Conservation (phyloP, 2,329 filamentous ascomycete genomes). For the Calonectria hawksworthii region DNA sequence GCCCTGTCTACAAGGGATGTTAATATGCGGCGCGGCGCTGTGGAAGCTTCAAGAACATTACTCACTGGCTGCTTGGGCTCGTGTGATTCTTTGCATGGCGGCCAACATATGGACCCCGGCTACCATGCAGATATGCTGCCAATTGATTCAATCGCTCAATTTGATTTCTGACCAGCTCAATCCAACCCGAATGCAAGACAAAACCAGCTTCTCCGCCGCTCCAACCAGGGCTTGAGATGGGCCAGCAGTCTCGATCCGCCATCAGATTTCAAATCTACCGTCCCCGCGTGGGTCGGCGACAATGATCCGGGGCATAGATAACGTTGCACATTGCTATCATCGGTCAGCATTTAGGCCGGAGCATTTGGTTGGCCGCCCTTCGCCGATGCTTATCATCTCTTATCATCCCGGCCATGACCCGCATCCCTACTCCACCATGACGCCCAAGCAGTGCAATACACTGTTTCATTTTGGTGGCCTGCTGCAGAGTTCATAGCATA, state of each 20-base stretch:
- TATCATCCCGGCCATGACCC: background rate
- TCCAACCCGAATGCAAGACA: background rate
- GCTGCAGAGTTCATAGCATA: background rate
- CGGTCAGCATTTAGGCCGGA: background rate
- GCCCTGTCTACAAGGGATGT: background rate
- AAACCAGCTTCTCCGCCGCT: background rate
- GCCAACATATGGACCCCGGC: background rate
- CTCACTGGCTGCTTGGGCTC: conserved; percentile 1
- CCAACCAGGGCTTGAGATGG: background rate
- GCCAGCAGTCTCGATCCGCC: background rate
- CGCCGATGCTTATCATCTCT: background rate
- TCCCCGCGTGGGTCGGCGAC: background rate
- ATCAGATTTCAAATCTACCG: background rate
- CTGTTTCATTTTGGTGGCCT: background rate
- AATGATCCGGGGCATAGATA: background rate
- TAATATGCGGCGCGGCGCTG: background rate
- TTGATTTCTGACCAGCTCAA: background rate
- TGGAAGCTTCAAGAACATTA: background rate
- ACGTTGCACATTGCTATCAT: background rate
- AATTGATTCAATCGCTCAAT: background rate
- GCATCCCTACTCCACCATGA: background rate
- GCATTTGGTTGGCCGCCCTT: background rate
- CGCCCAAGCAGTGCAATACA: background rate
- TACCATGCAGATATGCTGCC: background rate
- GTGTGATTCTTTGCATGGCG: background rate